These are phyloP conservation scores for Graphiopsis chlorocephala DNA, from an alignment of 2,329 filamentous ascomycete species.

Conservation along the genomic window DNA sequence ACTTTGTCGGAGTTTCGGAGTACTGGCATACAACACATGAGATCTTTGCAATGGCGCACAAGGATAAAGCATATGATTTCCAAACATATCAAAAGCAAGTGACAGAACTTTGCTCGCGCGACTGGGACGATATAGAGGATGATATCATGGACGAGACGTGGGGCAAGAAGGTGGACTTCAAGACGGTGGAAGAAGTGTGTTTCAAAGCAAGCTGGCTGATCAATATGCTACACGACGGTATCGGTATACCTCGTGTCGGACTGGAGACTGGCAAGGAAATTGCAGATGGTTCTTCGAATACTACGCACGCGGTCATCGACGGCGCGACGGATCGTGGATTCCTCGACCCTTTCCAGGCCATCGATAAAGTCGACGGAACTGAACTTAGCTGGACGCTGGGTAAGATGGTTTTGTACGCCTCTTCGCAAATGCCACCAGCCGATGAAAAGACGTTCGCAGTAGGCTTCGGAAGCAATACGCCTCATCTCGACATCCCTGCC, in stretches of 20 bases:
- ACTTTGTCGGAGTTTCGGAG: constrained; percentile 95
- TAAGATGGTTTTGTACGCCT: constrained; percentile 92
- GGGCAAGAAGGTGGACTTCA: constrained; percentile 69
- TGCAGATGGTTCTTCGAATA: constrained; percentile 58
- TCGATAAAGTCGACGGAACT: constrained; percentile 85
- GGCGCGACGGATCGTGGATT: constrained; percentile 72
- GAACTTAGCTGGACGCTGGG: constrained; percentile 98
- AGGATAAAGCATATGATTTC: constrained; percentile 81
- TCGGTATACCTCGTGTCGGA: constrained; percentile 83
- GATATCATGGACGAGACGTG: constrained; percentile 65
- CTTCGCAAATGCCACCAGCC: constrained; percentile 75
- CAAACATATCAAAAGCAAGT: constrained; percentile 84
- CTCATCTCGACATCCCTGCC: constrained; percentile 40
- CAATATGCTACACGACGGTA: constrained; percentile 92
- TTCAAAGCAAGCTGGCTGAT: constrained; percentile 99
- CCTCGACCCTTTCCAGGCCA: constrained; percentile 82
- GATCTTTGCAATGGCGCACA: constrained; percentile 75
- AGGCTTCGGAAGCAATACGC: constrained; percentile 86
- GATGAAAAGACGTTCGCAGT: constrained; percentile 63
- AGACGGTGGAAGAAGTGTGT: constrained; percentile 81
- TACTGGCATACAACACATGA: constrained; percentile 99
- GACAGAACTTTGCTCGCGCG: constrained; percentile 75
- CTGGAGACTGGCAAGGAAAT: constrained; percentile 59
- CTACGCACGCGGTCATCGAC: constrained; percentile 67
- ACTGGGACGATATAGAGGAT: constrained; percentile 74